Evolutionary conservation across 116 monocot species (phyloP).

Genomic region (Cymodocea nodosa): DNA sequence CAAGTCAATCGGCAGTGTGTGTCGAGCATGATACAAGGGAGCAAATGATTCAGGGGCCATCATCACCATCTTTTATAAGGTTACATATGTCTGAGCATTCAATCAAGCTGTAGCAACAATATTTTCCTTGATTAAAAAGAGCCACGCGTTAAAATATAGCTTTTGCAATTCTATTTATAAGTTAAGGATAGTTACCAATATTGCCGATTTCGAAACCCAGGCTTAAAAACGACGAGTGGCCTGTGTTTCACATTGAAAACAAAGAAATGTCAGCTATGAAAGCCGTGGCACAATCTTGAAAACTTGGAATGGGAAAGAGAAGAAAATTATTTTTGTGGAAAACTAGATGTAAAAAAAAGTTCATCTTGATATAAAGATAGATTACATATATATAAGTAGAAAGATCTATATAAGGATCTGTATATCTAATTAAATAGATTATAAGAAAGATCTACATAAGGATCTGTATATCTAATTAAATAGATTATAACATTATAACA

Average conservation of each 20-base stretch:
- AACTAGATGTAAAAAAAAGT: too few species aligned
- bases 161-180: not conserved
- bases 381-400: too few species aligned
- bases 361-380: too few species aligned
- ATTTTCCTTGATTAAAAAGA: not conserved
- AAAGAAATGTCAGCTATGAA: not conserved
- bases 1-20: not conserved
- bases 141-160: too few species aligned
- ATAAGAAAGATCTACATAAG: too few species aligned
- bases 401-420: too few species aligned
- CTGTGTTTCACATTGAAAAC: slow-evolving; percentile 19
- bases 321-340: too few species aligned
- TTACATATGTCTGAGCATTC: slow-evolving; percentile 98
- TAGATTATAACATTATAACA: too few species aligned
- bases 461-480: too few species aligned
- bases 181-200: slow-evolving; percentile 43
- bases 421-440: too few species aligned
- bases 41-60: slow-evolving; percentile 30
- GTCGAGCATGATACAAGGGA: not conserved
- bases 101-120: slow-evolving; percentile 33
- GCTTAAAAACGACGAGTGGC: slow-evolving; percentile 90
- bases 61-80: slow-evolving; percentile 78
- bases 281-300: too few species aligned
- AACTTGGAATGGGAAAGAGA: too few species aligned
- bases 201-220: slow-evolving; percentile 72